phyloP scores from a whole-genome alignment of 225 moss, liverwort and hornwort genomes.

The Takakia lepidozioides region DNA sequence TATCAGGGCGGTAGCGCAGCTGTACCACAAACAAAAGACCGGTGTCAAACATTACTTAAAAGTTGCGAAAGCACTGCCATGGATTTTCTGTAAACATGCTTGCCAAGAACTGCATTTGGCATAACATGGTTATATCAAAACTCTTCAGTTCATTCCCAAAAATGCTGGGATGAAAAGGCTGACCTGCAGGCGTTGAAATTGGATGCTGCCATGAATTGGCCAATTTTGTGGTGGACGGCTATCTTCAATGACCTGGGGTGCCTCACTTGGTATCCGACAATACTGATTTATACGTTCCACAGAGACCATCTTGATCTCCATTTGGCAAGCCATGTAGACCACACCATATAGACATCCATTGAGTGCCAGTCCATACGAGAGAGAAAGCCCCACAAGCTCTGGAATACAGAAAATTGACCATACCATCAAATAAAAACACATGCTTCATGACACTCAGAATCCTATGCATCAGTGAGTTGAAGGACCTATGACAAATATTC shows the following conservation, averaged over 20 bases:
- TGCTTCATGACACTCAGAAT: too few relatives aligned
- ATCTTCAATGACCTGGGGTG: conserved; percentile 20
- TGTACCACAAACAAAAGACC: conserved; percentile 1
- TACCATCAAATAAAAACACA: too few relatives aligned
- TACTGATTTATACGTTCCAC: conserved; percentile 37
- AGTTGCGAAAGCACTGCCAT: too few relatives aligned
- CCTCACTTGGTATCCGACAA: conserved; percentile 25
- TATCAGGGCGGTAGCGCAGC: conserved; percentile 27
- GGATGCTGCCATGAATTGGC: conserved; percentile 32
- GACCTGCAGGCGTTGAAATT: conserved; percentile 28
- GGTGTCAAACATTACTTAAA: not conserved
- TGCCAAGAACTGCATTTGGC: too few relatives aligned
- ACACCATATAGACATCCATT: conserved; percentile 28
- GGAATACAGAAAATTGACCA: too few relatives aligned
- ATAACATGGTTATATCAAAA: too few relatives aligned
- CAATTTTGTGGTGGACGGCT: conserved; percentile 24
- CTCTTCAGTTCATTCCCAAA: too few relatives aligned
- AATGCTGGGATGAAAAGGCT: not conserved
- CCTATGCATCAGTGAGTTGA: too few relatives aligned
- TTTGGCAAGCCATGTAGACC: conserved; percentile 23
- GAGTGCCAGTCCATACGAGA: conserved; percentile 39
- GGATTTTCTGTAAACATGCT: too few relatives aligned
- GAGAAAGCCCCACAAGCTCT: conserved; percentile 37
- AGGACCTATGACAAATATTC: too few relatives aligned
- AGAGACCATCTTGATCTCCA: conserved; percentile 42